Conservation (phyloP, 2,329 filamentous ascomycete genomes). For the Fusarium anguioides region DNA sequence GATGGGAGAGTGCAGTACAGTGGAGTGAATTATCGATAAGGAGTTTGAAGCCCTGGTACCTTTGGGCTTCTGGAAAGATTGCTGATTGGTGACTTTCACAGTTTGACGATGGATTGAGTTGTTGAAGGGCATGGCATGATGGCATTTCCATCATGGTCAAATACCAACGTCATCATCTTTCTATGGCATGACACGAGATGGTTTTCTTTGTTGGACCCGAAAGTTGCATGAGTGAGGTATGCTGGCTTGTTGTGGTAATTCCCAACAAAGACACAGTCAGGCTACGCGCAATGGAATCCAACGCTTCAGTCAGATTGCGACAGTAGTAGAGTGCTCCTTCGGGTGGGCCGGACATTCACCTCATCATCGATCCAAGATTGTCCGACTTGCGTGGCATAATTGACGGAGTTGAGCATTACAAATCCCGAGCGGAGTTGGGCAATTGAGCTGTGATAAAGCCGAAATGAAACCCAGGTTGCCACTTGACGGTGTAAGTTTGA, state of each 20-base stretch:
- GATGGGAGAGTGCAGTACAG: neutral
- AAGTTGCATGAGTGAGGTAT: constrained; percentile 19
- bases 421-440: neutral
- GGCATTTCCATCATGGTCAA: constrained; percentile 37
- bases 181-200: constrained; percentile 19
- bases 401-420: neutral
- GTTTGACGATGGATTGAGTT: constrained; percentile 29
- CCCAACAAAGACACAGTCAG: constrained; percentile 17
- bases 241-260: constrained; percentile 8
- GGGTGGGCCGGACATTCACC: constrained; percentile 2
- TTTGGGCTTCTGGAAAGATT: constrained; percentile 34
- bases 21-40: constrained; percentile 43
- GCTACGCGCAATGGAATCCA: constrained; percentile 6
- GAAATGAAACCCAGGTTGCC: neutral
- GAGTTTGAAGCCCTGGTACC: constrained; percentile 11
- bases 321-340: constrained; percentile 1
- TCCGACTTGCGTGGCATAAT: neutral
- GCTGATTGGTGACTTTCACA: constrained; percentile 28
- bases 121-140: constrained; percentile 34
- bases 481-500: neutral
- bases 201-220: constrained; percentile 9
- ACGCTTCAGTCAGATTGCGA: constrained; percentile 10
- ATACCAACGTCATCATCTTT: constrained; percentile 38
- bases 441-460: neutral
- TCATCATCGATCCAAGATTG: neutral